Evolutionary conservation across 2,329 filamentous ascomycete genomes (phyloP), one percentile per base, ranked within the genome.

Genomic region (Coniochaeta sp.): DNA sequence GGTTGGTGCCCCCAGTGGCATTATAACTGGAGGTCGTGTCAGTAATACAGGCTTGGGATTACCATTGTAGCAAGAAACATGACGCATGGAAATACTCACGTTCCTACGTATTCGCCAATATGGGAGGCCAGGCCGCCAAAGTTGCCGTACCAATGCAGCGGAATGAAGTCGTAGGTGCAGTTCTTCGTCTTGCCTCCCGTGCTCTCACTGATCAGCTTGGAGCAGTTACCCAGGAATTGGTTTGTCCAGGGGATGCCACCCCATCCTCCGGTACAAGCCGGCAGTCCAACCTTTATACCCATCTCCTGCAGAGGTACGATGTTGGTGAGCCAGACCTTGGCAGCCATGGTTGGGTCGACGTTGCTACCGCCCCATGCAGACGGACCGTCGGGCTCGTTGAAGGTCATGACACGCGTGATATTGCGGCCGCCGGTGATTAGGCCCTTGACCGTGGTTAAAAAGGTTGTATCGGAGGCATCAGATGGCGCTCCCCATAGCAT

Each of bases 311-410:
- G 76, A 0, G 90, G 90, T 64, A 89, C 82, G 60, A 95, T 84
- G 67, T 91, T 85, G 44, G 78, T 77, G 34, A 88, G 84, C 89
- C 89, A 95, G 8, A 85, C 80, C 58, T 79, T 71, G 1, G 90
- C 90, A 0, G 90, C 90, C 1, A 74, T 70, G 9, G 76, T 70
- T 0, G 89, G 84, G 1, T 77, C 69, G 24, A 93, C 75, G 64
- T 83, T 76, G 64, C 83, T 88, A 3, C 90, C 90, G 44, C 88
- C 88, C 9, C 76, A 80, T 1, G 69, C 67, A 1, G 67, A 64
- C 2, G 76, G 71, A 17, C 82, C 84, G 68, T 93, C 89, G 0
- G 90, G 90, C 70, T 95, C 90, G 73, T 95, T 93, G 78, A 92
- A 93, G 31, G 78, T 81, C n/a, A 93, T 76, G 2, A 90, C 83